Evolutionary conservation across 176 grass and related monocot species (phyloP).

Genomic region (Oryza coarctata): DNA sequence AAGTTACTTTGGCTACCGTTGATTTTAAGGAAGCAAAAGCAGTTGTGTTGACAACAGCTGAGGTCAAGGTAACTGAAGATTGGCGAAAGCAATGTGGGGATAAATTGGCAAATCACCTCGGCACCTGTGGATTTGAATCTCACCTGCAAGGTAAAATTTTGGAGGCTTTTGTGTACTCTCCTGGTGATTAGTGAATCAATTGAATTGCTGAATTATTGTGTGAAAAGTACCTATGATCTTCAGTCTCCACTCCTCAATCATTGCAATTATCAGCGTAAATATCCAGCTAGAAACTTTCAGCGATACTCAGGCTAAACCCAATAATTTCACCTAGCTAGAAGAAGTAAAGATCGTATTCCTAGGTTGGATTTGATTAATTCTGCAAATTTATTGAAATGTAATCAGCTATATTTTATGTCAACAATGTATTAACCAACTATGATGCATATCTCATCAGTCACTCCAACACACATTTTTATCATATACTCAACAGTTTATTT

Average conservation of each 20-base stretch:
- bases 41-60: conserved; percentile 59
- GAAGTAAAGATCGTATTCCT: background rate
- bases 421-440: background rate
- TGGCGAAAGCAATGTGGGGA: conserved; percentile 79
- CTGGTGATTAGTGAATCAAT: background rate
- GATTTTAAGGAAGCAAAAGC: conserved; percentile 65
- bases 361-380: background rate
- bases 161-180: background rate
- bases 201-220: background rate
- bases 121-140: conserved; percentile 86
- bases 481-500: background rate
- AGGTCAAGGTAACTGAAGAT: conserved; percentile 42
- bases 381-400: background rate
- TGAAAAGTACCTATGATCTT: background rate
- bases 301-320: background rate
- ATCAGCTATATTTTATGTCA: conserved; percentile 11
- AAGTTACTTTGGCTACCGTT: conserved; percentile 67
- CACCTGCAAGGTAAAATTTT: conserved; percentile 46
- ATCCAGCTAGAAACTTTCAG: background rate
- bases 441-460: background rate
- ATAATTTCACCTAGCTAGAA: background rate
- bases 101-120: conserved; percentile 76
- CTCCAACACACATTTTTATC: background rate
- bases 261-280: background rate
- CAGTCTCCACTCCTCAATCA: background rate